phyloP scores from a whole-genome alignment of 2,329 filamentous ascomycete genomes.

The Claviceps maximensis region DNA sequence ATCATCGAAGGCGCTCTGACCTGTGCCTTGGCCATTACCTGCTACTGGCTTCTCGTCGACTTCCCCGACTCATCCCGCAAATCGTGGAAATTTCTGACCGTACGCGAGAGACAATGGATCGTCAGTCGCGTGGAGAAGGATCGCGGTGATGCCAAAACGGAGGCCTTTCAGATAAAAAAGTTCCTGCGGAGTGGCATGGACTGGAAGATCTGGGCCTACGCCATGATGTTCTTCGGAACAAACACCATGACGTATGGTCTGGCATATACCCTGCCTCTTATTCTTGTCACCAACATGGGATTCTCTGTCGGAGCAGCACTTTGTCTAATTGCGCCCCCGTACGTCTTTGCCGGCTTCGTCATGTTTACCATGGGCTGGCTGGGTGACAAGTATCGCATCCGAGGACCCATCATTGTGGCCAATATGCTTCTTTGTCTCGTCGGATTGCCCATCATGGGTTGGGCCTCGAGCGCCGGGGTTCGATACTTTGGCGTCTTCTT shows the following conservation, averaged over 20 bases:
- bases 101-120: slow-evolving; percentile 38
- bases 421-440: slow-evolving; percentile 55
- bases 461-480: slow-evolving; percentile 38
- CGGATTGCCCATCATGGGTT: slow-evolving; percentile 62
- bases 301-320: slow-evolving; percentile 52
- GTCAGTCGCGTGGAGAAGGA: slow-evolving; percentile 42
- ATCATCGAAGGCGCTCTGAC: slow-evolving; percentile 42
- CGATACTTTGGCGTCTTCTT: slow-evolving; percentile 67
- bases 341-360: slow-evolving; percentile 48
- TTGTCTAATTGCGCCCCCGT: slow-evolving; percentile 60
- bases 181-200: slow-evolving; percentile 36
- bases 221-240: slow-evolving; percentile 47
- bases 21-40: slow-evolving; percentile 31
- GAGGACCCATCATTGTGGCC: slow-evolving; percentile 51
- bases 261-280: slow-evolving; percentile 67
- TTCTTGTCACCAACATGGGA: slow-evolving; percentile 49
- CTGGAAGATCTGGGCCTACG: slow-evolving; percentile 50
- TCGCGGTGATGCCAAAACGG: slow-evolving; percentile 41
- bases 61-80: slow-evolving; percentile 45
- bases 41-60: slow-evolving; percentile 48
- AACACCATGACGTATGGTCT: slow-evolving; percentile 65
- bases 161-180: slow-evolving; percentile 33
- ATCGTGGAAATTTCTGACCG: slow-evolving; percentile 39
- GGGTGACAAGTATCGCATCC: slow-evolving; percentile 53
- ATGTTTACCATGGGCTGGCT: slow-evolving; percentile 48